phyloP scores from a whole-genome alignment of 805 yeast species.

The Wickerhamomyces queroliae region DNA sequence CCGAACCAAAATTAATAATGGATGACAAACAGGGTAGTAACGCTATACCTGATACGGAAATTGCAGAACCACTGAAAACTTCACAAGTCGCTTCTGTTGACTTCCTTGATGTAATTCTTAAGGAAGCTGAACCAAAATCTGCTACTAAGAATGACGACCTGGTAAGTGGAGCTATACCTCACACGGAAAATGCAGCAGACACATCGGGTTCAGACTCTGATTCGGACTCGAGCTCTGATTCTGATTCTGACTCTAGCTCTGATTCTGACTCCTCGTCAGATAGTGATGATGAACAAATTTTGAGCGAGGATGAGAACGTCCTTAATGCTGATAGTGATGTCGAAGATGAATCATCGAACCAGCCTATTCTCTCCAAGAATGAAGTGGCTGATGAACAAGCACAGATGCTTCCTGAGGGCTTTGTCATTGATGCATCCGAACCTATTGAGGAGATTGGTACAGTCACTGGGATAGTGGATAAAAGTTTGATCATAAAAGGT shows the following conservation, averaged over 20 bases:
- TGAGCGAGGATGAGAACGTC: slow-evolving; percentile 8
- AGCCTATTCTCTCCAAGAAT: slow-evolving; percentile 72
- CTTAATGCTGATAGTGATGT: slow-evolving; percentile 15
- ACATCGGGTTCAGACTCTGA: not conserved
- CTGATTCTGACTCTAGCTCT: not conserved
- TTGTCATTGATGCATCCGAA: slow-evolving; percentile 49
- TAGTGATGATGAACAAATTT: not conserved
- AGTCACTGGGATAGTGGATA: slow-evolving; percentile 63
- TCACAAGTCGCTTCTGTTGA: not conserved
- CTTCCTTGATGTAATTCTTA: not conserved
- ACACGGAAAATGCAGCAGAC: not conserved
- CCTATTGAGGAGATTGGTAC: slow-evolving; percentile 70
- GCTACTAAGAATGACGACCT: not conserved
- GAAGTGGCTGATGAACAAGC: slow-evolving; percentile 68
- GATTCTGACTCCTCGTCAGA: not conserved
- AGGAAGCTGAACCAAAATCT: not conserved
- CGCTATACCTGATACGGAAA: not conserved
- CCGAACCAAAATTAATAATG: too few species aligned
- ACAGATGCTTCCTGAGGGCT: slow-evolving; percentile 62
- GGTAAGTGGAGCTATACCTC: not conserved
- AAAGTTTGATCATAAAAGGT: slow-evolving; percentile 68
- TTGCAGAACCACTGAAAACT: too few species aligned
- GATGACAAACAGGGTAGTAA: not conserved
- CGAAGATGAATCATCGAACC: slow-evolving; percentile 17
- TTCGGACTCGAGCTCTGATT: not conserved